Conservation (phyloP, 768 basidiomycete species). For the Baorangia bicolor region DNA sequence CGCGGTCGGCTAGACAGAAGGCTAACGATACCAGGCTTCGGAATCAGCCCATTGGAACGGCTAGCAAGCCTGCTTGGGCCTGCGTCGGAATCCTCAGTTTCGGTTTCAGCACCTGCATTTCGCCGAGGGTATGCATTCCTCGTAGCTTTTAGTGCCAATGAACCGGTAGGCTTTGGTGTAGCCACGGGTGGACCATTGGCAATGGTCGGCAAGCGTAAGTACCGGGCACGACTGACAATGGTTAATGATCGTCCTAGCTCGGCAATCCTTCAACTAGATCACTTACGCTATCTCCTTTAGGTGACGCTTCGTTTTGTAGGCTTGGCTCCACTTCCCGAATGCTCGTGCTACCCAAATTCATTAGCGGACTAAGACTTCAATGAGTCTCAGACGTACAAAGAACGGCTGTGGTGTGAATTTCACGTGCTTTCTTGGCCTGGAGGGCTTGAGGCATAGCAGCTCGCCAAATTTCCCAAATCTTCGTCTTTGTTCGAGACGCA, state of each 20-base stretch:
- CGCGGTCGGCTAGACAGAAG: slow-evolving; percentile 37
- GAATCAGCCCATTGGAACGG: slow-evolving; percentile 26
- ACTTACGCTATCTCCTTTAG: slow-evolving; percentile 84
- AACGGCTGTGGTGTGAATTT: slow-evolving; percentile 50
- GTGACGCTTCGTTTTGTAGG: slow-evolving; percentile 66
- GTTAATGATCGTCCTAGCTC: slow-evolving; percentile 27
- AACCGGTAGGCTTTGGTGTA: slow-evolving; percentile 29
- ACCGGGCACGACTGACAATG: slow-evolving; percentile 67
- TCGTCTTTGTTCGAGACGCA: slow-evolving; percentile 56
- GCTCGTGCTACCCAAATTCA: slow-evolving; percentile 40
- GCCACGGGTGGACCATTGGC: slow-evolving; percentile 38
- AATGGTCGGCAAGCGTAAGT: slow-evolving; percentile 68
- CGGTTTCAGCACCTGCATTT: slow-evolving; percentile 24
- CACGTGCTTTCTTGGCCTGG: slow-evolving; percentile 64
- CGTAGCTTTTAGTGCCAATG: slow-evolving; percentile 26
- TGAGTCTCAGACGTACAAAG: slow-evolving; percentile 49
- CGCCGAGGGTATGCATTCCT: slow-evolving; percentile 35
- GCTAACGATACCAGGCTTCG: slow-evolving; percentile 37
- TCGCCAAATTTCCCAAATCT: slow-evolving; percentile 66
- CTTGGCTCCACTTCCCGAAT: slow-evolving; percentile 67
- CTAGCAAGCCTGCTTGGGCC: slow-evolving; percentile 25
- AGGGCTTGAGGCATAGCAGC: slow-evolving; percentile 68
- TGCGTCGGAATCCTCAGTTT: slow-evolving; percentile 33
- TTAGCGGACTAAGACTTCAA: slow-evolving; percentile 7
- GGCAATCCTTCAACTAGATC: slow-evolving; percentile 8